Conservation (phyloP, 768 basidiomycete genomes). For the Kwoniella pini region DNA sequence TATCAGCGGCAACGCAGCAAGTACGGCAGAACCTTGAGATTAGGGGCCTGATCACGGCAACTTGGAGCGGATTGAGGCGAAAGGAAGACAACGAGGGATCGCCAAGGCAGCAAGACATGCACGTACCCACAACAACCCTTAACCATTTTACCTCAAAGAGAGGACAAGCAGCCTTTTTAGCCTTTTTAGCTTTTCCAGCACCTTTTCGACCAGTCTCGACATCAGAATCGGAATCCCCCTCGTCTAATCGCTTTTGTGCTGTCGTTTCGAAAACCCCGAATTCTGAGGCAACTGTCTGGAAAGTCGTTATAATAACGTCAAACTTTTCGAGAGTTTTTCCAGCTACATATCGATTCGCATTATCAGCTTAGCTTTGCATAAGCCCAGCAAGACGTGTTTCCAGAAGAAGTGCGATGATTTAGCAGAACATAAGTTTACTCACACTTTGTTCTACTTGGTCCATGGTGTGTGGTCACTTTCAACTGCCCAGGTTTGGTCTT, state of each 20-base stretch:
- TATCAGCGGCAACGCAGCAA: neutral
- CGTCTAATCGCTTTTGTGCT: conserved; percentile 57
- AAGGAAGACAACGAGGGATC: too few species aligned
- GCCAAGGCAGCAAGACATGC: neutral
- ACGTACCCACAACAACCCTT: conserved; percentile 76
- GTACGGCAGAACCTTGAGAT: too few species aligned
- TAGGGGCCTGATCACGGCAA: neutral
- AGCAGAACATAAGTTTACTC: conserved; percentile 31
- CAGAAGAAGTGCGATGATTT: too few species aligned
- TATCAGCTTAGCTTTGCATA: neutral
- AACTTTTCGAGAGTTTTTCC: conserved; percentile 50
- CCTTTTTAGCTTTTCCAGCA: conserved; percentile 57
- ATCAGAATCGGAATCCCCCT: conserved; percentile 55
- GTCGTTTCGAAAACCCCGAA: conserved; percentile 60
- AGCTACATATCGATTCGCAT: conserved; percentile 29
- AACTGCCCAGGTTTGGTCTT: conserved; percentile 64
- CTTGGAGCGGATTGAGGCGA: too few species aligned
- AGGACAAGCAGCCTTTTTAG: conserved; percentile 56
- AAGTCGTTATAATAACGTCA: conserved; percentile 70
- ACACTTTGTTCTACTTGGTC: conserved; percentile 71
- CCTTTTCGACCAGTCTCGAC: conserved; percentile 57
- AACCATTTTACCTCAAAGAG: conserved; percentile 80
- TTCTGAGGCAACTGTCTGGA: conserved; percentile 79
- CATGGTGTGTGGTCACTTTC: conserved; percentile 80
- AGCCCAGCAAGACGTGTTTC: too few species aligned